Base-by-base conservation (phyloP, 2,329 filamentous ascomycete species). In the Epichloe sibirici region DNA sequence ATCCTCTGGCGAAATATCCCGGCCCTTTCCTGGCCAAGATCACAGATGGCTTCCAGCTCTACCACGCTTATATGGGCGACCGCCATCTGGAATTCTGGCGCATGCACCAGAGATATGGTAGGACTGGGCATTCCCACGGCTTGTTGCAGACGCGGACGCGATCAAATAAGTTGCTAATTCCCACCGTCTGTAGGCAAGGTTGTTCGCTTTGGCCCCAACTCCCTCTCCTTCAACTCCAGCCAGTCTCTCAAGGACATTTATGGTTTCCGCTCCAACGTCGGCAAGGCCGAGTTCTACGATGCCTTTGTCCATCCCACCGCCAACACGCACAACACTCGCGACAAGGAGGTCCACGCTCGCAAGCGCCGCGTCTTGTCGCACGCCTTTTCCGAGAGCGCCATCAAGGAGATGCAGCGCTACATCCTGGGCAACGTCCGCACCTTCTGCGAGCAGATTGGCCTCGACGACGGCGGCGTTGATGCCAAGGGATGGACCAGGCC, bases 201-300 rank as follows among this genome's bases (percentile, higher is more conserved):
- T 49, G 85, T 91, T n/a, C 85, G 88, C 31, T 87, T 85, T 58
- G 86, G 85, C 0, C 88, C 88, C 45, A 88, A 89, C 66, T 81
- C 79, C 55, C 71, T 95, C 43, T 88, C 83, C 1, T 80, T 94
- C 71, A 91, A 93, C 73, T 83, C 81, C 51, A 78, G 77, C 55
- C 76, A 77, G 7, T 84, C 85, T 1, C 71, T 88, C 53, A 80
- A 81, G 64, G 76, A 81, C 17, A 83, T 86, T 56, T 83, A 85
- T 67, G 79, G 81, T 57, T 80, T 82, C 70, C 73, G 73, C 48
- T 67, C 78, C 63, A 83, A 83, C 55, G 79, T 84, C 34, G 71
- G 76, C 66, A 88, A 88, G 69, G 76, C 83, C 42, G 76, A 82
- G 58, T 88, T 88, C 69, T 88, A 88, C 70, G 78, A 85, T 57